These are phyloP conservation scores for Camellia sinensis DNA, from an alignment of 148 eudicot species.

Conservation along the genomic window DNA sequence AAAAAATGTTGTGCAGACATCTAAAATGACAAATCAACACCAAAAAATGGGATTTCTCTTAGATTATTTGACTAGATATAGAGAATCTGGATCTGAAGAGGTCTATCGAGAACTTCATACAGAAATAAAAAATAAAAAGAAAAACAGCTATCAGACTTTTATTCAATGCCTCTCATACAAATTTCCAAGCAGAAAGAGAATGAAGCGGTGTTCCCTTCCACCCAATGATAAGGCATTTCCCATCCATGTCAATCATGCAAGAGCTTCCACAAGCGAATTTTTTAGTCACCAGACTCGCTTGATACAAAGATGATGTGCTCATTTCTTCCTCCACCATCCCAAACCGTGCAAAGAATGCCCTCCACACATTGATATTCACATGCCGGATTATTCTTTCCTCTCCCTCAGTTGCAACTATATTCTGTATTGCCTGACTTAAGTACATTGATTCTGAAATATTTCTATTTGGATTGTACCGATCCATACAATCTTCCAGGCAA, in stretches of 20 bases:
- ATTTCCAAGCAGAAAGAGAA: constrained; percentile 34
- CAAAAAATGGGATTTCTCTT: no score
- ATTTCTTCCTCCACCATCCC: constrained; percentile 28
- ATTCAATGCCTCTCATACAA: neutral
- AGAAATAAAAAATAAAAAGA: no score
- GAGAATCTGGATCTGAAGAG: neutral
- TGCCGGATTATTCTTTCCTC: constrained; percentile 21
- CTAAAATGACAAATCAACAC: no score
- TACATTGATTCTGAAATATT: neutral
- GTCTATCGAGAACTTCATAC: neutral
- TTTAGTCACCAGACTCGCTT: constrained; percentile 20
- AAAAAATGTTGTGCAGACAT: no score
- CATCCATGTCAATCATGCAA: constrained; percentile 18
- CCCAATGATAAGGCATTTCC: constrained; percentile 24
- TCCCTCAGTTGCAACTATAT: constrained; percentile 24
- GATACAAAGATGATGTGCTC: constrained; percentile 18
- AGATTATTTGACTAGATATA: no score
- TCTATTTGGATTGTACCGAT: constrained; percentile 3
- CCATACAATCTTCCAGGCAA: constrained; percentile 23
- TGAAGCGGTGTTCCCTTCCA: constrained; percentile 31
- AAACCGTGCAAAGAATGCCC: constrained; percentile 23
- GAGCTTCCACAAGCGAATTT: constrained; percentile 13
- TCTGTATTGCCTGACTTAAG: constrained; percentile 10
- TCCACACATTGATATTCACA: constrained; percentile 23
- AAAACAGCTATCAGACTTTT: neutral